A percentile compares a stretch with the other conserved stretches of the same genome.
Conservation (phyloP, 2,329 filamentous ascomycete species). For the Epichloe gansuensis region DNA sequence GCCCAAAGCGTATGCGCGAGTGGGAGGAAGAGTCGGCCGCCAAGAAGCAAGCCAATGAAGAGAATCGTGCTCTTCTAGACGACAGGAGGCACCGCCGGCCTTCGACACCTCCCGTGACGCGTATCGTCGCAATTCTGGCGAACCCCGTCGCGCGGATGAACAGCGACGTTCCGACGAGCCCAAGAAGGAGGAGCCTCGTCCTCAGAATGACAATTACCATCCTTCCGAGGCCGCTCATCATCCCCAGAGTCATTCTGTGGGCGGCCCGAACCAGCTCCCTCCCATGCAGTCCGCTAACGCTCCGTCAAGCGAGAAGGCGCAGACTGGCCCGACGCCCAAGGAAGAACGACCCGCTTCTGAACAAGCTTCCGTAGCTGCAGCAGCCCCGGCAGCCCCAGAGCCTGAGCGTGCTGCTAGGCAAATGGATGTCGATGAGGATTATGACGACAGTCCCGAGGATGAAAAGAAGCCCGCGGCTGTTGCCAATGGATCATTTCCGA, state of each 20-base stretch:
- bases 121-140: slow-evolving; percentile 69
- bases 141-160: slow-evolving; percentile 54
- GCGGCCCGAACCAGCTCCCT: slow-evolving; percentile 40
- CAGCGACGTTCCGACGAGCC: slow-evolving; percentile 47
- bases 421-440: slow-evolving; percentile 96
- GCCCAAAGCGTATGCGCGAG: slow-evolving; percentile 75
- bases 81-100: slow-evolving; percentile 70
- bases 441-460: slow-evolving; percentile 88
- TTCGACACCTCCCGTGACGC: slow-evolving; percentile 58
- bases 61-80: slow-evolving; percentile 74
- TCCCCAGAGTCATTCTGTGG: slow-evolving; percentile 40
- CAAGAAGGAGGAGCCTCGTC: slow-evolving; percentile 51
- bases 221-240: slow-evolving; percentile 90
- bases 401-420: slow-evolving; percentile 75
- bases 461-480: slow-evolving; percentile 48
- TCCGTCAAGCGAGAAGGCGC: slow-evolving; percentile 38
- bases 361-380: slow-evolving; percentile 30
- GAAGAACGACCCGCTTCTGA: slow-evolving; percentile 45
- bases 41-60: slow-evolving; percentile 84
- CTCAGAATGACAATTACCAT: slow-evolving; percentile 69
- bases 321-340: slow-evolving; percentile 27
- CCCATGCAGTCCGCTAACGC: slow-evolving; percentile 50
- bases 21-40: slow-evolving; percentile 75
- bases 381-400: slow-evolving; percentile 48
- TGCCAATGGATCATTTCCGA: slow-evolving; percentile 32